Evolutionary conservation across 1,284 basidiomycete genomes (phyloP).

Genomic region (Ceratobasidium sp.): DNA sequence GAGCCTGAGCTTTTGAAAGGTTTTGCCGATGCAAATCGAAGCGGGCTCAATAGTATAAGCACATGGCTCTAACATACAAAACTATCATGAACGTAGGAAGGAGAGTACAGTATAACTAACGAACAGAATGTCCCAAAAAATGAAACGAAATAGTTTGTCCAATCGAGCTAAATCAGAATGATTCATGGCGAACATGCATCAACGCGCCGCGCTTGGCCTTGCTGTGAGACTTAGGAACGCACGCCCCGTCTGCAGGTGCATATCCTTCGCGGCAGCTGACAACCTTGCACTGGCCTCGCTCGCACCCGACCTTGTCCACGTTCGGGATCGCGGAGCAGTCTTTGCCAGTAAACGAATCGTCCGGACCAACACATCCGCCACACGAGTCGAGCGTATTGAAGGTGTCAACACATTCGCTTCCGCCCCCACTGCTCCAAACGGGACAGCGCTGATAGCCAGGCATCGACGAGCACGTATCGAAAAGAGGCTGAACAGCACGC

Average conservation of each 20-base stretch:
- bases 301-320: constrained; percentile 13
- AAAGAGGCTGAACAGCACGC: background rate
- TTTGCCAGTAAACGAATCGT: background rate
- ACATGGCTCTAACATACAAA: too few species aligned
- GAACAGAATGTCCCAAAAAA: too few species aligned
- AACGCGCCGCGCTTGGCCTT: constrained; percentile 10
- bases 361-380: background rate
- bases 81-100: too few species aligned
- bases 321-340: constrained; percentile 21
- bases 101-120: too few species aligned
- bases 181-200: too few species aligned
- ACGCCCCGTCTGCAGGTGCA: background rate
- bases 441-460: constrained; percentile 11
- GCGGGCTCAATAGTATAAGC: too few species aligned
- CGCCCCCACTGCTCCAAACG: background rate
- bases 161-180: too few species aligned
- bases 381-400: constrained; percentile 34
- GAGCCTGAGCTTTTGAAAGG: too few species aligned
- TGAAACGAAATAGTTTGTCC: too few species aligned
- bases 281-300: constrained; percentile 9
- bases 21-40: too few species aligned
- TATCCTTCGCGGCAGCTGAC: background rate
- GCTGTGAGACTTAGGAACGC: background rate
- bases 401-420: background rate
- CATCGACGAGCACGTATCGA: background rate